Evolutionary conservation across 176 grass and related monocot species (phyloP).

Genomic region (Olyra latifolia): DNA sequence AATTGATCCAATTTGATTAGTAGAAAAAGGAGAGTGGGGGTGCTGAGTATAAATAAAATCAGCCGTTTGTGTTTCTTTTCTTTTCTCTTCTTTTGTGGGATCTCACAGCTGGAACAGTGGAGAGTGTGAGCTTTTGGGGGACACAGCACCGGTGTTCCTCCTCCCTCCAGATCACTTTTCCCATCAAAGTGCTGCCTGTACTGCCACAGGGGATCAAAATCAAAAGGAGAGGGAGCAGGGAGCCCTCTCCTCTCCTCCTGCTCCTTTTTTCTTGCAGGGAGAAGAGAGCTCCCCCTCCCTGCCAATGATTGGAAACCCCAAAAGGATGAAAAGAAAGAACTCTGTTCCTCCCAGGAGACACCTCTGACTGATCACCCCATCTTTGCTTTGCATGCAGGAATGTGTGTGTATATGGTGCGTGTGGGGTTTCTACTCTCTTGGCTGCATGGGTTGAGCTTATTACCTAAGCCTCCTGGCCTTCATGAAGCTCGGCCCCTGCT

Average conservation of each 20-base stretch:
- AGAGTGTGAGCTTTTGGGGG: conserved; percentile 62
- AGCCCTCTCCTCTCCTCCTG: not conserved
- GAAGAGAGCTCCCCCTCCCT: not conserved
- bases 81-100: conserved; percentile 21
- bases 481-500: conserved; percentile 78
- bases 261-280: not conserved
- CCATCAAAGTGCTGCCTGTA: not conserved
- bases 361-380: not conserved
- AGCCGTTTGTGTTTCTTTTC: not conserved
- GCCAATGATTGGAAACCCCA: not conserved
- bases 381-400: not conserved
- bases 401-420: not conserved
- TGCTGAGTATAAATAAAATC: too few species aligned
- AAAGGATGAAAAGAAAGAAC: not conserved
- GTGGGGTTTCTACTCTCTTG: not conserved
- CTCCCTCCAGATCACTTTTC: conserved; percentile 11
- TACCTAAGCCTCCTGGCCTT: conserved; percentile 82
- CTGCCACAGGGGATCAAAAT: not conserved
- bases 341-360: not conserved
- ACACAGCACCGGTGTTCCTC: conserved; percentile 43
- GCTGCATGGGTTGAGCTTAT: conserved; percentile 2
- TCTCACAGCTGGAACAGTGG: conserved; percentile 60
- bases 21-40: not conserved
- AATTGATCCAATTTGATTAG: too few species aligned
- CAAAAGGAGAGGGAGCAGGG: too few species aligned